Evolutionary conservation across 2,329 filamentous ascomycete species (phyloP), one percentile per base, ranked within the genome.

Genomic region (Nigrospora oryzae): DNA sequence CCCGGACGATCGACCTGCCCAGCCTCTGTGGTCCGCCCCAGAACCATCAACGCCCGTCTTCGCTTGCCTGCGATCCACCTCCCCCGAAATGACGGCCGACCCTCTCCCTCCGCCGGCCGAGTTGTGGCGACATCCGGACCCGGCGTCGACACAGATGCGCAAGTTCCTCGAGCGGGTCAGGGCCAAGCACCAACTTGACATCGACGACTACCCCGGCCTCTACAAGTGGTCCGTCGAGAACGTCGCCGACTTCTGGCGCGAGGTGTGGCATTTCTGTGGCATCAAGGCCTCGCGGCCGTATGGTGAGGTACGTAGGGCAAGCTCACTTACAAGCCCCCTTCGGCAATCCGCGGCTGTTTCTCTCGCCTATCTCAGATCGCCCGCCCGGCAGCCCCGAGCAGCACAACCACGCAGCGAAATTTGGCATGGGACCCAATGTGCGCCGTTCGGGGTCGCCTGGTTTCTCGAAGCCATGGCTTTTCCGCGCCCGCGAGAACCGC

Each of bases 201-300:
- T 93, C 39, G 61, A 71, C 15, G 79, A 73, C 50, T 95, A 95
- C 58, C 67, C 81, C 16, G 79, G 79, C n/a, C 75, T 97, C 10
- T 86, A 91, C 67, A 68, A 77, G 60, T 97, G 91, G 91, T 95
- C 89, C 52, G 75, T 93, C 51, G 77, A 84, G 8, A 73, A 91
- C 54, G 74, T 89, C 8, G 74, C 81, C 19, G 68, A 74, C 2
- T 95, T 96, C 63, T 97, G 91, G 91, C 81, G 77, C 41, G 83
- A 89, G 45, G 77, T 89, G 11, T 96, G 90, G 90, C 72, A 86
- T 36, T 90, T 85, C 63, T 86, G 86, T 3, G 85, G 85, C 37
- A 75, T 97, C 53, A 81, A 73, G 51, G 79, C 86, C 5, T 84
- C 85, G 19, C 71, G 69, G 55, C 63, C 70, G 8, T 90, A 79